These are phyloP conservation scores for Paramecium caudatum DNA, from an alignment of 73 alveolate species.

Conservation along the genomic window DNA sequence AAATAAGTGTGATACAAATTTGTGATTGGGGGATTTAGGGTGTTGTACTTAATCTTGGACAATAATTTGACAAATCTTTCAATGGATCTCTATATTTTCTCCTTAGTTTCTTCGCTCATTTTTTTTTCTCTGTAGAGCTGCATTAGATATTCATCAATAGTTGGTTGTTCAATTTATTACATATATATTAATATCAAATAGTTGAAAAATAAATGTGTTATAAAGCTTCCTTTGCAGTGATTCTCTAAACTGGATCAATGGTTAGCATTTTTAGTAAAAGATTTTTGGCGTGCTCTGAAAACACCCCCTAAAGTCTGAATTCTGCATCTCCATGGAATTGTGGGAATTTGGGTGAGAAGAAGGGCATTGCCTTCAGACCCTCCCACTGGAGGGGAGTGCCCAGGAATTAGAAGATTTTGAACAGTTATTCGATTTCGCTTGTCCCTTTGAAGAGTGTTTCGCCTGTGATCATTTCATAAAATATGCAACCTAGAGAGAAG, in stretches of 20 bases:
- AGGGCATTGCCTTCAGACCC: conserved; percentile 27
- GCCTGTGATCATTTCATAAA: conserved; percentile 73
- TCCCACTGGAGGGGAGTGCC: conserved; percentile 84
- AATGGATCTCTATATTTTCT: conserved; percentile 30
- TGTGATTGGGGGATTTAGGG: conserved; percentile 13
- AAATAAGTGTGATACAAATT: conserved; percentile 13
- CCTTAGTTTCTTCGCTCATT: conserved; percentile 30
- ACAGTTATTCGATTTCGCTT: conserved; percentile 74
- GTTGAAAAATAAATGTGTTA: conserved; percentile 72
- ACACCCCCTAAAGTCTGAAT: not conserved
- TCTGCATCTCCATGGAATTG: conserved; percentile 90
- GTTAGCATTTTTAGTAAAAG: conserved; percentile 82
- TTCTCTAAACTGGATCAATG: conserved; percentile 83
- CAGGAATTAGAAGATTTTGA: conserved; percentile 70
- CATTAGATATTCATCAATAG: conserved; percentile 3
- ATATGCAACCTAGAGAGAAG: conserved; percentile 82
- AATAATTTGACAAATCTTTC: conserved; percentile 13
- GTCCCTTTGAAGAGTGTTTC: conserved; percentile 76
- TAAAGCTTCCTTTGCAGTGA: conserved; percentile 87
- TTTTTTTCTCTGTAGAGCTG: conserved; percentile 1
- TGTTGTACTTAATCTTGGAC: not conserved
- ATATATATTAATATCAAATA: conserved; percentile 18
- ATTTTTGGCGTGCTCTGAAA: conserved; percentile 47
- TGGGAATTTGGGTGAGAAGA: conserved; percentile 81
- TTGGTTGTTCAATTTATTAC: not conserved